These are phyloP conservation scores for Lactarius tabidus DNA, from an alignment of 768 basidiomycete genomes.

Conservation along the genomic window DNA sequence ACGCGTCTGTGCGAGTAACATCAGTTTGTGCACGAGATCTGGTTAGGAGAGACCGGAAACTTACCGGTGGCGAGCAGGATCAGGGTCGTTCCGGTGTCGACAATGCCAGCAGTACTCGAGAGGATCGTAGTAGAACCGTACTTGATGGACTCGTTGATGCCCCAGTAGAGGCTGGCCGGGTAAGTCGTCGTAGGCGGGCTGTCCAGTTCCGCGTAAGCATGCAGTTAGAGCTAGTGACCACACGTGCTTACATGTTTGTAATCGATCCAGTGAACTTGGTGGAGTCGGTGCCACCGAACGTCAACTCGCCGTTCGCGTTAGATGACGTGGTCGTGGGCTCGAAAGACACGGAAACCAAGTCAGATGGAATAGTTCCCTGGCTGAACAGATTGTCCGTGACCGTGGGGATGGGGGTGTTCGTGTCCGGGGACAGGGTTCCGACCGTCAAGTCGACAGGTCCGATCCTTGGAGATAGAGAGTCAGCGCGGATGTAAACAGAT, in stretches of 20 bases:
- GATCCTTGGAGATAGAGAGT: slow-evolving; percentile 23
- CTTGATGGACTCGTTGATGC: slow-evolving; percentile 31
- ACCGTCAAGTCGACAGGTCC: slow-evolving; percentile 35
- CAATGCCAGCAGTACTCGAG: slow-evolving; percentile 30
- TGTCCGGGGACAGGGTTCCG: slow-evolving; percentile 22
- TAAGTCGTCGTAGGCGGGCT: slow-evolving; percentile 29
- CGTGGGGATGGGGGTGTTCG: slow-evolving; percentile 26
- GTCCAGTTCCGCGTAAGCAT: slow-evolving; percentile 28
- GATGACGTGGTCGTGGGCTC: slow-evolving; percentile 25
- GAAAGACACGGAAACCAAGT: slow-evolving; percentile 31
- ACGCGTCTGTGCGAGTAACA: slow-evolving; percentile 29
- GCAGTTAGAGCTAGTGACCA: neutral
- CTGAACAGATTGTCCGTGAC: slow-evolving; percentile 35
- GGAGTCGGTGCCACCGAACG: slow-evolving; percentile 33
- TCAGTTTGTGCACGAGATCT: neutral
- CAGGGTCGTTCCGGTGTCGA: slow-evolving; percentile 33
- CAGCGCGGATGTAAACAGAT: neutral
- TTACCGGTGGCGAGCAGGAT: slow-evolving; percentile 27
- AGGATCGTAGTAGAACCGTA: slow-evolving; percentile 31
- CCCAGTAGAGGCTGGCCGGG: slow-evolving; percentile 30
- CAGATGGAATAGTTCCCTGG: slow-evolving; percentile 27
- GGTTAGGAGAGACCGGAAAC: neutral
- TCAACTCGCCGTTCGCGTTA: slow-evolving; percentile 31
- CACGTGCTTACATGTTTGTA: neutral
- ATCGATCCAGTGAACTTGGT: slow-evolving; percentile 23